Conservation (phyloP, 148 eudicot genomes). For the Fagopyrum tataricum region DNA sequence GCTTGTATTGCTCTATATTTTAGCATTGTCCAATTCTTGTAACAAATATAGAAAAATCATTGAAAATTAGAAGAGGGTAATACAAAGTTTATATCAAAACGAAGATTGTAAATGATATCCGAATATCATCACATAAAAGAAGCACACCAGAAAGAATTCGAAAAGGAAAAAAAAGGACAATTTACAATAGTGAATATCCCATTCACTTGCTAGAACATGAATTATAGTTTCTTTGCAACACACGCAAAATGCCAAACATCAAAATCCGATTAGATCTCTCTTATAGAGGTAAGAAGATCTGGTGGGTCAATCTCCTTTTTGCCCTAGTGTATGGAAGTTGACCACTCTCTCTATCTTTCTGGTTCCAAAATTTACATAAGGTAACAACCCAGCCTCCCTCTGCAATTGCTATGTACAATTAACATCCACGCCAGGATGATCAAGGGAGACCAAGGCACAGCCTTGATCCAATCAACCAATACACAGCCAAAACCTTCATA, state of each 20-base stretch:
- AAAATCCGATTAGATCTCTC: slow-evolving; percentile 9
- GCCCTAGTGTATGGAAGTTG: not conserved
- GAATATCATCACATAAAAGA: not conserved
- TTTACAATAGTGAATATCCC: not conserved
- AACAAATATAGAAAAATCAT: no score
- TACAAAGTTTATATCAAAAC: not conserved
- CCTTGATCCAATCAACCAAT: not conserved
- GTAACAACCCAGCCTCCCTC: slow-evolving; percentile 7
- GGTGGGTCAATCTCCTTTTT: slow-evolving; percentile 5
- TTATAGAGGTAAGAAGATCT: not conserved
- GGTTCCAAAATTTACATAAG: not conserved
- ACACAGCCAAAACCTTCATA: not conserved
- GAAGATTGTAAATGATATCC: not conserved
- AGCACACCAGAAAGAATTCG: not conserved
- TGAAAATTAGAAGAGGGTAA: no score
- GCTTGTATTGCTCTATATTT: no score
- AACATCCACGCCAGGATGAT: slow-evolving; percentile 3
- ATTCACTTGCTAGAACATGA: not conserved
- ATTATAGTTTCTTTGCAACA: not conserved
- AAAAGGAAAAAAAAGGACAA: not conserved
- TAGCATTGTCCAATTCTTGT: no score
- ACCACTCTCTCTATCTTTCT: slow-evolving; percentile 11
- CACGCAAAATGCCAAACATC: not conserved
- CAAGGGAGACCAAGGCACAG: not conserved
- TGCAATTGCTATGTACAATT: slow-evolving; percentile 11